Percentiles rank a stretch among this genome's conserved stretches.
These are phyloP conservation scores for Phoma herbarum DNA, from an alignment of 2,329 filamentous ascomycete genomes.

Conservation along the genomic window DNA sequence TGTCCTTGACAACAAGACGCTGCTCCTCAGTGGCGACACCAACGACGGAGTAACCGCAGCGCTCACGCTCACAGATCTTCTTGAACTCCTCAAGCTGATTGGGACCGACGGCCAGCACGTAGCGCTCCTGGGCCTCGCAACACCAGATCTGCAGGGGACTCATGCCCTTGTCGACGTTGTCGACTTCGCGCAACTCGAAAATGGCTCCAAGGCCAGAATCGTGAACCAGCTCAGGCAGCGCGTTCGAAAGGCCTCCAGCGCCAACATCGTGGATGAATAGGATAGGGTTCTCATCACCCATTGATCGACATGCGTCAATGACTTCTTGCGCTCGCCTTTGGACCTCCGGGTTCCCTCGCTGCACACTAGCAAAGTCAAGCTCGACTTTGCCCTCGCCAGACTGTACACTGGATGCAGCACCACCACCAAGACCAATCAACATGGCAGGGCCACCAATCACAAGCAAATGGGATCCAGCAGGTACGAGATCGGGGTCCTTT, in stretches of 20 bases:
- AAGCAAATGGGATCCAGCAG: conserved; percentile 86
- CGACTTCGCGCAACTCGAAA: conserved; percentile 93
- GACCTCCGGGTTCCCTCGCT: conserved; percentile 96
- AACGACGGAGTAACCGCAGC: conserved; percentile 92
- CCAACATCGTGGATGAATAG: conserved; percentile 98
- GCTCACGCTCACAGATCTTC: conserved; percentile 78
- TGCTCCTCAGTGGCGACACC: conserved; percentile 78
- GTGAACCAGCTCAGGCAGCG: conserved; percentile 87
- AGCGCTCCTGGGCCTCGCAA: conserved; percentile 95
- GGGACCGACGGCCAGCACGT: conserved; percentile 86
- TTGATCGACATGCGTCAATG: conserved; percentile 89
- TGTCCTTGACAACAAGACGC: conserved; percentile 80
- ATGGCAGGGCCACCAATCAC: conserved; percentile 96
- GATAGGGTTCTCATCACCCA: conserved; percentile 87
- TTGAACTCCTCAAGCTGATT: conserved; percentile 78
- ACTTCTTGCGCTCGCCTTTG: conserved; percentile 96
- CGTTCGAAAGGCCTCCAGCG: conserved; percentile 85
- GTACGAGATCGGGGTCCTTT: conserved; percentile 81
- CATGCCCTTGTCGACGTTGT: conserved; percentile 89
- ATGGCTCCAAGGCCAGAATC: conserved; percentile 90
- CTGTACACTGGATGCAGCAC: conserved; percentile 89
- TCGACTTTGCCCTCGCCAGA: conserved; percentile 90
- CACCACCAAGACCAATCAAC: conserved; percentile 95
- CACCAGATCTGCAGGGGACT: conserved; percentile 98
- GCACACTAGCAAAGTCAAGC: conserved; percentile 95